Evolutionary conservation across 2,329 filamentous ascomycete species (phyloP).

Genomic region (Geosmithia flava): DNA sequence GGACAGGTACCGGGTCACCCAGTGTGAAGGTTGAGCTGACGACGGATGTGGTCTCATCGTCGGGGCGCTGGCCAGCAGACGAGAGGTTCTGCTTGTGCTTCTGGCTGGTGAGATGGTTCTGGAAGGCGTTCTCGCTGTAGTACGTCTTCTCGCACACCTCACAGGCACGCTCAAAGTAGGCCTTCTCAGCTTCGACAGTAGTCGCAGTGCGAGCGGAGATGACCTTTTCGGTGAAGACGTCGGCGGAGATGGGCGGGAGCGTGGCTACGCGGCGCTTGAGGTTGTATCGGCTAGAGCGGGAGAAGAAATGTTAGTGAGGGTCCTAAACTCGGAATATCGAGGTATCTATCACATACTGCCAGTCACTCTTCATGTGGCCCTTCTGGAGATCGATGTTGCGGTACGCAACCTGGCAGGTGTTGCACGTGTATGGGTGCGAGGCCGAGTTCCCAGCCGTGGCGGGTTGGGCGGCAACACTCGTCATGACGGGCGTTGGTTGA

Average conservation of each 20-base stretch:
- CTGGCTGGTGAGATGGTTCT: conserved; percentile 81
- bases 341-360: conserved; percentile 62
- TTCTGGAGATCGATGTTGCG: conserved; percentile 87
- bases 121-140: conserved; percentile 91
- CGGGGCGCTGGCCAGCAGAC: conserved; percentile 28
- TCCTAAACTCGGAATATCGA: not conserved
- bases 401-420: conserved; percentile 95
- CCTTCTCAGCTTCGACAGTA: conserved; percentile 74
- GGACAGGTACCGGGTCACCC: conserved; percentile 56
- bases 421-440: conserved; percentile 91
- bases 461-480: conserved; percentile 20
- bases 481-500: conserved; percentile 25
- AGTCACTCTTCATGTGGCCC: conserved; percentile 95
- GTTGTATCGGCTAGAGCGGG: conserved; percentile 65
- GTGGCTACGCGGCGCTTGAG: conserved; percentile 88
- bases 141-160: conserved; percentile 80
- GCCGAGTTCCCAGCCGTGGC: conserved; percentile 21
- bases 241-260: conserved; percentile 79
- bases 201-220: conserved; percentile 78
- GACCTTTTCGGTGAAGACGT: conserved; percentile 92
- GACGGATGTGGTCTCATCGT: conserved; percentile 68
- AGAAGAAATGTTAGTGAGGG: not conserved
- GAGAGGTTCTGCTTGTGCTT: conserved; percentile 63
- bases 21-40: conserved; percentile 87
- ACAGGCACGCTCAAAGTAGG: conserved; percentile 77